Conservation (phyloP, 1,139 yeast species). For the Lodderomyces metapsilosis region DNA sequence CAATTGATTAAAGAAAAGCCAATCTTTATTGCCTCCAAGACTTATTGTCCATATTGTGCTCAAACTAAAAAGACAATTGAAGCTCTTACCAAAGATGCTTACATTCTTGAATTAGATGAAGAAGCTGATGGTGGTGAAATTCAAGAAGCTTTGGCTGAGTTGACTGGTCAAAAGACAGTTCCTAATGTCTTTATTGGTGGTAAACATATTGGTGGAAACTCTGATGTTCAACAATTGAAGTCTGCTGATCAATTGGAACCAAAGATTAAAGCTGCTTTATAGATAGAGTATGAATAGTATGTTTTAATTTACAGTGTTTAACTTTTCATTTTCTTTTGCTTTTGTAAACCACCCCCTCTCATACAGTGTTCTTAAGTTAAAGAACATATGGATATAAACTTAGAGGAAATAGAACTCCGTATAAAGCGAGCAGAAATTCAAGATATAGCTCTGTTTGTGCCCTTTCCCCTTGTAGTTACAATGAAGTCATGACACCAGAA, state of each 20-base stretch:
- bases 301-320: background rate
- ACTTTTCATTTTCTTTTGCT: background rate
- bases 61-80: constrained; percentile 60
- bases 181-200: constrained; percentile 91
- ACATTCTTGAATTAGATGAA: constrained; percentile 64
- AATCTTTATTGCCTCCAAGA: constrained; percentile 82
- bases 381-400: no score
- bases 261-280: constrained; percentile 42
- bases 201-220: constrained; percentile 92
- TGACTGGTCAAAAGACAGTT: constrained; percentile 90
- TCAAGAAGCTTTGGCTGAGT: constrained; percentile 71
- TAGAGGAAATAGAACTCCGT: no score
- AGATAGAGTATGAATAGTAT: constrained; percentile 10
- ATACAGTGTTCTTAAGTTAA: no score
- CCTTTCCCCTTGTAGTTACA: no score
- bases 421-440: no score
- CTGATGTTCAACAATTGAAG: constrained; percentile 69
- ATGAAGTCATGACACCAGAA: no score
- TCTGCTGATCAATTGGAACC: constrained; percentile 32
- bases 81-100: constrained; percentile 52
- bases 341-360: no score
- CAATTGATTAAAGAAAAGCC: constrained; percentile 63
- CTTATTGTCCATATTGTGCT: constrained; percentile 70
- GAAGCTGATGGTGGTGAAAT: constrained; percentile 46
- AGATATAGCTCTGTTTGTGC: no score